Evolutionary conservation across 495 filamentous ascomycete species (phyloP), one percentile per base, ranked within the genome.

Genomic region (Xylaria cubensis): DNA sequence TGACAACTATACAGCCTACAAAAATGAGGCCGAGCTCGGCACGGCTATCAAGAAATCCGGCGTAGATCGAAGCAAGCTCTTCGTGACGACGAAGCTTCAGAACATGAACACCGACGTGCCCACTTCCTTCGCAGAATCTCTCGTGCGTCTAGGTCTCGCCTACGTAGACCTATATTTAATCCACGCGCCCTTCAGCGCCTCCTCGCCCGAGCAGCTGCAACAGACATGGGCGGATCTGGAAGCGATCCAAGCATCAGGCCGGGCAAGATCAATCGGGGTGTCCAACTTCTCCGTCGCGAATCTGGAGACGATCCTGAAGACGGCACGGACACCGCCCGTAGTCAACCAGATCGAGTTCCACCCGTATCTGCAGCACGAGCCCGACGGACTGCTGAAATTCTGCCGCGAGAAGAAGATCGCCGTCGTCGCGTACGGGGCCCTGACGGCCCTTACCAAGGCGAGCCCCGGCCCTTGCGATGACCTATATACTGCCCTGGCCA

Each of bases 321-420:
- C 89, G 0, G 90, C 92, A 24, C 89, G 84, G 51, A 77, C 88
- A 26, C 78, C 83, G 15, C 94, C 94, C 0, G 89, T 84, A 2
- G 86, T 94, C 75, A 97, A 97, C 81, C 94, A 97, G 84, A 92
- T 97, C 72, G 94, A 97, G 80, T 95, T 88, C 75, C 92, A 97
- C 76, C 92, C 93, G 0, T 97, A 97, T 79, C 85, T 97, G 46
- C 94, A 97, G 80, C 94, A 91, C 78, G 83, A 26, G 17, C 4
- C 64, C 17, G 71, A 73, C 46, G 34, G 34, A 12, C 85, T 97
- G 19, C 50, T 97, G 6, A 79, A 82, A 6, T 93, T 87, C 80
- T 90, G 92, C 69, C 86, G 88, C 74, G 81, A 88, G 77, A 84
- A 93, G 70, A 83, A 84, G 26, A 96, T 97, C 75, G 90, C 90